Evolutionary conservation across 345 rosid genomes (phyloP), one percentile per base, ranked within the genome.

Genomic region (Hibiscus tridactylites): DNA sequence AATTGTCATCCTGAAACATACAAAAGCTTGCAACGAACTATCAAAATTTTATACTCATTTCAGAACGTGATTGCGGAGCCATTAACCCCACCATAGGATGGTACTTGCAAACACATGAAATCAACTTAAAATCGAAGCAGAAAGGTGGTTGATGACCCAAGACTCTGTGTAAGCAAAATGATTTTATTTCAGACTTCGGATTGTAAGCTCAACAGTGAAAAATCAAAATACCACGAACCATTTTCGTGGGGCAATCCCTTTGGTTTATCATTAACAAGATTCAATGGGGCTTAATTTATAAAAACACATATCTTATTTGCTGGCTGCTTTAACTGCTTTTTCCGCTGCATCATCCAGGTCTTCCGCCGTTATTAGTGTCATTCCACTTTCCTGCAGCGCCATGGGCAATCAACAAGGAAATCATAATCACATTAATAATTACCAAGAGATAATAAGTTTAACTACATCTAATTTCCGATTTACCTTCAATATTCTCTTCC

Each of bases 281-380:
- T 74, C 61, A 46, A 58, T 6, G 67, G 67, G 52, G 19, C 3
- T 53, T 39, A 15, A n/a, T 21, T 49, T 46, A 37, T 12, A 46
- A 21, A 21, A 21, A 21, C 24, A 21, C 24, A 21, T 50, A 21
- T 50, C 73, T 79, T 72, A 87, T 65, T 75, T 73, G 53, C 83
- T 50, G 60, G 80, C 33, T 17, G 95, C 86, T 83, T 89, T 88
- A 31, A 92, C 98, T 9, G 97, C 98, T 85, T 92, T 96, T 74
- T 96, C 96, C 0, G 99, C 99, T 13, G 99, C 99, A 79, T 92
- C 98, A 66, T 95, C 99, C 79, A 95, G 83, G 81, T 92, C 96
- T 75, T 92, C 98, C 6, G 99, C 99, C 0, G 98, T 90, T 63
- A 95, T 81, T 61, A 95, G 86, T 5, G 85, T 56, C 97, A 95